Conservation (phyloP, 371 early-diverging fungal genomes). For the Gilbertella persicaria region DNA sequence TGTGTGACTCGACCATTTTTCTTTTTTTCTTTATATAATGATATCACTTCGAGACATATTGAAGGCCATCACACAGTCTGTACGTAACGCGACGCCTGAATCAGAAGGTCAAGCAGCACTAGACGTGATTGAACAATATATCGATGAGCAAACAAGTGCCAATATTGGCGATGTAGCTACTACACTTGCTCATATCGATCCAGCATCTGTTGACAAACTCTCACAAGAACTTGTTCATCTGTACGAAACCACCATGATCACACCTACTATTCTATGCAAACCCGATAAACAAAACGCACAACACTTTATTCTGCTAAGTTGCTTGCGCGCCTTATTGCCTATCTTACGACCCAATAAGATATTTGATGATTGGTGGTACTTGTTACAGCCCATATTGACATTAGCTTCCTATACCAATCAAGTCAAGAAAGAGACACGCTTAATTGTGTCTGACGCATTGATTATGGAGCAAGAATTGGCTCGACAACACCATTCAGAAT, state of each 20-base stretch:
- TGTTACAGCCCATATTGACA: conserved; percentile 36
- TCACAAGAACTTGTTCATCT: conserved; percentile 35
- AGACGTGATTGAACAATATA: conserved; percentile 39
- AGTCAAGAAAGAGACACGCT: conserved; percentile 35
- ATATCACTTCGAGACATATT: conserved; percentile 47
- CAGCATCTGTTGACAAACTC: conserved; percentile 37
- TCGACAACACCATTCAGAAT: conserved; percentile 9
- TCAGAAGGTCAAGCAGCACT: conserved; percentile 40
- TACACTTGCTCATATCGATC: conserved; percentile 15
- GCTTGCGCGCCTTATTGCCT: conserved; percentile 37
- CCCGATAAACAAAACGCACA: conserved; percentile 34
- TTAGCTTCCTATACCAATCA: conserved; percentile 36
- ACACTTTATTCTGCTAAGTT: conserved; percentile 39
- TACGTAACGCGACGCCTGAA: conserved; percentile 31
- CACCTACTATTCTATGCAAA: conserved; percentile 24
- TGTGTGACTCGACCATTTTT: too few species aligned
- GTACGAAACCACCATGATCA: conserved; percentile 20
- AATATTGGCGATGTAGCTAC: conserved; percentile 13
- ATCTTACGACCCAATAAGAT: conserved; percentile 33
- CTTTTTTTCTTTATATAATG: conserved; percentile 24
- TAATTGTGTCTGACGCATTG: conserved; percentile 37
- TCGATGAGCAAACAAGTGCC: conserved; percentile 37
- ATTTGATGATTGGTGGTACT: conserved; percentile 35
- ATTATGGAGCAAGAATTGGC: conserved; percentile 32
- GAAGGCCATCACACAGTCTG: conserved; percentile 34